Base-by-base conservation (phyloP, 176 grass and related monocot species). In the Puya raimondii region DNA sequence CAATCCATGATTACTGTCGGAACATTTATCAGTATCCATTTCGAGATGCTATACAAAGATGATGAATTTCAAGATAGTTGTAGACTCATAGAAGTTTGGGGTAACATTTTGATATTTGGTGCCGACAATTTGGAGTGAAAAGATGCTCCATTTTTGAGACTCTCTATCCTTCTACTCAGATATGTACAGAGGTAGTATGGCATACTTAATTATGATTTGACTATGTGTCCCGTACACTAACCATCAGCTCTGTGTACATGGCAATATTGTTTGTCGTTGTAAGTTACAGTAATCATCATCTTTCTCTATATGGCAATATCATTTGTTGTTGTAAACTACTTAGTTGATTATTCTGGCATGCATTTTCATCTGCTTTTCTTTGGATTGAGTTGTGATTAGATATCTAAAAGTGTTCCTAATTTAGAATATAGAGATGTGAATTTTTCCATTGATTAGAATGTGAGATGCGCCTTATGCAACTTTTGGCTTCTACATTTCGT, bases 171-270 rank as follows among this genome's bases (percentile, higher is more conserved):
- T 42, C 33, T 42, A 7, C 11, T 48, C 73, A 23, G 26, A 2
- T 78, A 56, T 51, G 77, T 65, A 81, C 17, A 14, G 23, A 18
- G 21, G 16, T 61, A 8, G 17, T 61, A 61, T 61, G 56, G 56
- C 56, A 61, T 61, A 8, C 2, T 18, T n/a, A 61, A 20, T 18
- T 61, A 20, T 61, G 56, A 61, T 20, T 61, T 58, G 54, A 18
- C 21, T 16, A 20, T 16, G n/a, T 61, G 16, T 61, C 56, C 21
- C 20, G 2, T 20, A 18, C 21, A n/a, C 21, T 61, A 10, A 20
- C 21, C 17, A 10, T 16, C 56, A 22, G 9, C 56, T 18, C 22
- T 61, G 56, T 61, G 16, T 20, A 61, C 14, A 61, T 61, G 53
- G 53, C 53, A 57, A 17, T 17, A 57, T 57, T 57, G 8, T 9